A percentile compares a stretch with the other conserved stretches of the same genome.
These are phyloP conservation scores for Zygosaccharomyces bisporus DNA, from an alignment of 805 yeast genomes.

Conservation along the genomic window DNA sequence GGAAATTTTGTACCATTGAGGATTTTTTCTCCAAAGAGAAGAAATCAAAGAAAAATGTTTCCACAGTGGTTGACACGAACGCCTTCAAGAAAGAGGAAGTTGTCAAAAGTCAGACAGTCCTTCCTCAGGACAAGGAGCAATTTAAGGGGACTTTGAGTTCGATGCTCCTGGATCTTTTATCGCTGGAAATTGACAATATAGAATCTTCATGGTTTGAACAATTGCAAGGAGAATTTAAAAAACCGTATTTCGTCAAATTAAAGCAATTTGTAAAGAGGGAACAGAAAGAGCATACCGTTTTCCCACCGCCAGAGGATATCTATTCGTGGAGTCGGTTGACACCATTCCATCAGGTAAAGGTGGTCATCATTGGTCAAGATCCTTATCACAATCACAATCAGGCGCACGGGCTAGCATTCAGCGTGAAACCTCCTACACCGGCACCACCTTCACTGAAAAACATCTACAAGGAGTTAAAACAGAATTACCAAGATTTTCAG, in stretches of 20 bases:
- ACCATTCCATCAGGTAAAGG: conserved; percentile 68
- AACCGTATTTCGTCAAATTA: conserved; percentile 76
- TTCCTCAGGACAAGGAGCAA: conserved; percentile 7
- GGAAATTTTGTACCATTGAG: conserved; percentile 17
- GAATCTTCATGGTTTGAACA: conserved; percentile 76
- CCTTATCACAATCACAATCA: conserved; percentile 92
- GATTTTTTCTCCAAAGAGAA: conserved; percentile 22
- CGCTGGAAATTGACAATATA: conserved; percentile 64
- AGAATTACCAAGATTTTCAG: conserved; percentile 69
- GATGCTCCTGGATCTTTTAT: conserved; percentile 39
- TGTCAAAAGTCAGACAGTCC: not conserved
- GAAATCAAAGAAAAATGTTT: conserved; percentile 4
- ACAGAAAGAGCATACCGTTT: conserved; percentile 47
- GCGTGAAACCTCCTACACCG: conserved; percentile 77
- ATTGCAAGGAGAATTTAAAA: conserved; percentile 66
- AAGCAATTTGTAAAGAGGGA: conserved; percentile 60
- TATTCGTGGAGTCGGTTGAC: conserved; percentile 92
- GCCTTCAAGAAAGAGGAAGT: conserved; percentile 5
- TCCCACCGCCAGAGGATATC: conserved; percentile 73
- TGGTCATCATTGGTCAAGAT: conserved; percentile 88
- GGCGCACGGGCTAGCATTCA: conserved; percentile 95
- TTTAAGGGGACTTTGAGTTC: conserved; percentile 16
- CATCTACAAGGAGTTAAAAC: conserved; percentile 73
- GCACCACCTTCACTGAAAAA: conserved; percentile 87
- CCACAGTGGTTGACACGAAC: conserved; percentile 2